phyloP scores from a whole-genome alignment of 495 filamentous ascomycete genomes.

The Amniculicola lignicola region DNA sequence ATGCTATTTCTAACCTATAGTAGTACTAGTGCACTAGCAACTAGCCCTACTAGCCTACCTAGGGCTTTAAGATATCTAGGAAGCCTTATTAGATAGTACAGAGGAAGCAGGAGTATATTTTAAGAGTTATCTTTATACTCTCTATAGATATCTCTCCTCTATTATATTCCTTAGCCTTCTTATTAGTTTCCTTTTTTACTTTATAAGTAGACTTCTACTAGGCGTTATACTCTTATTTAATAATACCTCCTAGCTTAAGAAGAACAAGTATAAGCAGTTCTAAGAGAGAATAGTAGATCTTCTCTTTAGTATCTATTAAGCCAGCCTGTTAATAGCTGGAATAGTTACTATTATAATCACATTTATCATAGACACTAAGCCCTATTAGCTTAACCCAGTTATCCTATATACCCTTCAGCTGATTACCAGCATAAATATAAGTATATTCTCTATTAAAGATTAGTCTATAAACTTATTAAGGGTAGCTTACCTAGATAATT shows the following conservation, averaged over 20 bases:
- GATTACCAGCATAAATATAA: neutral
- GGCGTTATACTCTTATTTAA: no score
- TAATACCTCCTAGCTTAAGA: no score
- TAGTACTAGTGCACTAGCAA: slow-evolving; percentile 1
- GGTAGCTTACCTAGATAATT: no score
- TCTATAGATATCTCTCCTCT: no score
- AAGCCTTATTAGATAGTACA: neutral
- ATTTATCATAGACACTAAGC: neutral
- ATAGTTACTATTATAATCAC: neutral
- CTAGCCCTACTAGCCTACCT: neutral
- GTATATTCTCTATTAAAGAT: neutral
- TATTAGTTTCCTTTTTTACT: no score
- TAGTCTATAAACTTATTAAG: slow-evolving; percentile 2
- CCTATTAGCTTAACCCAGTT: neutral
- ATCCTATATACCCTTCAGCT: neutral
- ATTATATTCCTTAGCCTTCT: no score
- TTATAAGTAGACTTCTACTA: no score
- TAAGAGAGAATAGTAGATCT: no score
- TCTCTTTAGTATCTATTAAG: no score
- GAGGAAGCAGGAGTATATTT: neutral
- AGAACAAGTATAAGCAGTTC: no score
- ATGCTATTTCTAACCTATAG: neutral
- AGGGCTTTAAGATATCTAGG: slow-evolving; percentile 4
- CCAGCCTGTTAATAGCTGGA: no score
- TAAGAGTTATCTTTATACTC: neutral